Evolutionary conservation across 2,329 filamentous ascomycete genomes (phyloP).

Genomic region (Incumbomyces delicatus): DNA sequence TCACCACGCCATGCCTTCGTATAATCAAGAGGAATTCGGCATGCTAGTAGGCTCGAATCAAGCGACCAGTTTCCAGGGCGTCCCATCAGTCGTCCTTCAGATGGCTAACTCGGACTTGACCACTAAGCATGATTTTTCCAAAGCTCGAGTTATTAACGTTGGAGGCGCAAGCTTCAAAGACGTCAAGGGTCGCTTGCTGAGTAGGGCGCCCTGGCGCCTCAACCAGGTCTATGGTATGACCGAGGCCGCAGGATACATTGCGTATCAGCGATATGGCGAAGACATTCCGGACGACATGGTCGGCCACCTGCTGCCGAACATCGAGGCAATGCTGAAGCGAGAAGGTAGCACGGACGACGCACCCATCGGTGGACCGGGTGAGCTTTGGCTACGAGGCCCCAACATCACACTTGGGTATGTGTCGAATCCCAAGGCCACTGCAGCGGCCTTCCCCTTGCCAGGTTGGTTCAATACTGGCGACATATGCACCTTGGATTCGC

Average conservation of each 20-base stretch:
- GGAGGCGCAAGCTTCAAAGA: constrained; percentile 50
- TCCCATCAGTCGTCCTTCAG: constrained; percentile 51
- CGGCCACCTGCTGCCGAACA: constrained; percentile 6
- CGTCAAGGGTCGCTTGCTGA: constrained; percentile 43
- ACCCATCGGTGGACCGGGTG: constrained; percentile 21
- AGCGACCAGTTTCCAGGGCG: constrained; percentile 47
- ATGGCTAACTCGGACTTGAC: constrained; percentile 45
- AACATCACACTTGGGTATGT: constrained; percentile 52
- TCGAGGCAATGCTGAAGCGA: constrained; percentile 5
- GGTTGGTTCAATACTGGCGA: constrained; percentile 54
- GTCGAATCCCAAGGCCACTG: constrained; percentile 46
- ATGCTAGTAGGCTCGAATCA: constrained; percentile 40
- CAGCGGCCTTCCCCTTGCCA: constrained; percentile 40
- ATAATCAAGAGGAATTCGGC: constrained; percentile 48
- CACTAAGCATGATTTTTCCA: constrained; percentile 47
- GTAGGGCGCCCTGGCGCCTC: constrained; percentile 26
- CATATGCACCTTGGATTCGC: constrained; percentile 37
- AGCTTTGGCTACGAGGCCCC: constrained; percentile 46
- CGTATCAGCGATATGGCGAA: constrained; percentile 32
- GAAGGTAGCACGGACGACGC: constrained; percentile 11
- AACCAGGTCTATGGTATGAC: constrained; percentile 84
- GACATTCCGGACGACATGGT: constrained; percentile 39
- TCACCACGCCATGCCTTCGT: constrained; percentile 46
- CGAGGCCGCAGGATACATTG: constrained; percentile 43
- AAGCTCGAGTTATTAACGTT: constrained; percentile 37